phyloP scores from a whole-genome alignment of 305 asterid genomes.

The Solanum hybrid region DNA sequence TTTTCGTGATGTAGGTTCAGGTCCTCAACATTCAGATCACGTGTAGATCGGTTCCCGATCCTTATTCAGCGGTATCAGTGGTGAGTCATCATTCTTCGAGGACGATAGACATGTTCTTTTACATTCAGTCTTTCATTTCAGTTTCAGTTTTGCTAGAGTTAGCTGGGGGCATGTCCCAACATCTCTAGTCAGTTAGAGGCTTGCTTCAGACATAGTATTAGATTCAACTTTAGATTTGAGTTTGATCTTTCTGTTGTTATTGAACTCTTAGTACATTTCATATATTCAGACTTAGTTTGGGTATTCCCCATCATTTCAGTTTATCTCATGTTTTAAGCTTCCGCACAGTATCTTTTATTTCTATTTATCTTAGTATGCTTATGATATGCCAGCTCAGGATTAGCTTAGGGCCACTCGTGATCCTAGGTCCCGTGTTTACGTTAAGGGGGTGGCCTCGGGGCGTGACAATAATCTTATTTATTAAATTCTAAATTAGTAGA shows the following conservation, averaged over 20 bases:
- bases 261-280: not conserved
- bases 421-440: not conserved
- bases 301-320: not conserved
- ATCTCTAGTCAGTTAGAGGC: too few species aligned
- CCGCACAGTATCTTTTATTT: not conserved
- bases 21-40: not conserved
- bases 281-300: not conserved
- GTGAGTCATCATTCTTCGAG: not conserved
- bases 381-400: not conserved
- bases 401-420: not conserved
- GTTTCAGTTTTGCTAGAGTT: not conserved
- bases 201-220: too few species aligned
- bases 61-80: not conserved
- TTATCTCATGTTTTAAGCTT: not conserved
- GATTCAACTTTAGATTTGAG: not conserved
- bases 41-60: not conserved
- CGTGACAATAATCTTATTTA: not conserved
- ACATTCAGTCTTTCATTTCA: not conserved
- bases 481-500: too few species aligned
- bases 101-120: not conserved
- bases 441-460: not conserved
- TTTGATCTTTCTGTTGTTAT: not conserved
- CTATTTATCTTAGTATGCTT: not conserved
- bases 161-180: not conserved
- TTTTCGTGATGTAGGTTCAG: not conserved